Base-by-base conservation (phyloP, 768 basidiomycete genomes). In the Kwoniella bestiolae region DNA sequence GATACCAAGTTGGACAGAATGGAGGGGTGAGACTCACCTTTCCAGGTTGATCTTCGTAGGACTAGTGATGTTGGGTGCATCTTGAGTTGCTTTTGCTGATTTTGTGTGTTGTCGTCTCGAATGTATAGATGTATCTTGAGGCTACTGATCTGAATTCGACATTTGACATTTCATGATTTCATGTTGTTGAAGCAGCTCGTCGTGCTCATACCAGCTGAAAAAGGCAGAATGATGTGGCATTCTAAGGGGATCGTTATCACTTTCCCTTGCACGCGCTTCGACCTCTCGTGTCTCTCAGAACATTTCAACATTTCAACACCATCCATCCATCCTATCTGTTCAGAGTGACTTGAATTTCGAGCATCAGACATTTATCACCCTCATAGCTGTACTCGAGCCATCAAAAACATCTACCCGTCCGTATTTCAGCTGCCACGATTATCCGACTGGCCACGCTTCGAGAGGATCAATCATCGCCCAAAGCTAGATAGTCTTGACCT, bases 41-140 rank as follows among this genome's bases (percentile, higher is more conserved):
- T 84, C 83, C 83, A 84, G 3, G 81, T 81, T 5, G 83, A 83
- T 23, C 83, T 71, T 35, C 67, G 45, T 28, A 80, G 70, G 2
- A 71, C 56, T 1, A 70, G 45, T 44, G 66, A 34, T 68, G 76
- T 73, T 3, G 75, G 73, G 34, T 67, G 62, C 77, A 78, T 78
- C 26, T 60, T 46, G 59, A 32, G 12, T 32, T 23, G 18, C 16
- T 32, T 34, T 51, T 7, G 23, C 14, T 34, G 34, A 45, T 51
- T 23, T 58, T 29, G 56, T 14, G 35, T 46, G 57, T 16, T 28
- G 26, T 46, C 18, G 5, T 32, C 25, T 52, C 28, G 21, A 49
- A 2, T 18, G 47, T 23, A 28, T 23, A 7, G 47, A 3, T 49
- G 12, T 34, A 29, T 41, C 38, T 41, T n/a, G n/a, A n/a, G n/a